A percentile compares a stretch with the other conserved stretches of the same genome.
These are phyloP conservation scores for Dictyostelium brefeldianum DNA, from an alignment of 78 protist genomes.

Conservation along the genomic window DNA sequence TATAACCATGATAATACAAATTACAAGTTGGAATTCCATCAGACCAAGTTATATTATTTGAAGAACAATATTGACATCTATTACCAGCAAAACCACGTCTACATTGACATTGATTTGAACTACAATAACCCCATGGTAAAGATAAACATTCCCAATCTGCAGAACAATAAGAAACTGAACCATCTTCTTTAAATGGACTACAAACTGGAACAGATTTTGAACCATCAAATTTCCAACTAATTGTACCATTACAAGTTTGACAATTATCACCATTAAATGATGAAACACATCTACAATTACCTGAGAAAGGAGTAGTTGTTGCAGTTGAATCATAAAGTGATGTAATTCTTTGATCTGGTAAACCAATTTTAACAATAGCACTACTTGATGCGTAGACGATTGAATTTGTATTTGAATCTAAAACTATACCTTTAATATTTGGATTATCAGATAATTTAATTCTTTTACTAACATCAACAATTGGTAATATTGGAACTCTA, in stretches of 20 bases:
- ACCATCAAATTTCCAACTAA: neutral
- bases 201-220: neutral
- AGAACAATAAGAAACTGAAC: neutral
- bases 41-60: constrained; percentile 21
- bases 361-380: neutral
- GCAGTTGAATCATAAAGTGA: neutral
- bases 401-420: neutral
- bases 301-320: neutral
- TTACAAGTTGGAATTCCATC: neutral
- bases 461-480: neutral
- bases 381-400: neutral
- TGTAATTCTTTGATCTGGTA: neutral
- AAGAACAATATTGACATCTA: neutral
- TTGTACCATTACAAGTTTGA: neutral
- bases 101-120: neutral
- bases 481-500: neutral
- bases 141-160: neutral
- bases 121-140: neutral
- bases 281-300: neutral
- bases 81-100: neutral
- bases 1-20: constrained; percentile 20
- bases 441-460: constrained; percentile 9
- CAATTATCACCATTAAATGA: neutral
- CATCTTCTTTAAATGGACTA: neutral
- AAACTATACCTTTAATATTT: neutral